Base-by-base conservation (phyloP, 805 yeast genomes). In the Schizosaccharomyces osmophilus region DNA sequence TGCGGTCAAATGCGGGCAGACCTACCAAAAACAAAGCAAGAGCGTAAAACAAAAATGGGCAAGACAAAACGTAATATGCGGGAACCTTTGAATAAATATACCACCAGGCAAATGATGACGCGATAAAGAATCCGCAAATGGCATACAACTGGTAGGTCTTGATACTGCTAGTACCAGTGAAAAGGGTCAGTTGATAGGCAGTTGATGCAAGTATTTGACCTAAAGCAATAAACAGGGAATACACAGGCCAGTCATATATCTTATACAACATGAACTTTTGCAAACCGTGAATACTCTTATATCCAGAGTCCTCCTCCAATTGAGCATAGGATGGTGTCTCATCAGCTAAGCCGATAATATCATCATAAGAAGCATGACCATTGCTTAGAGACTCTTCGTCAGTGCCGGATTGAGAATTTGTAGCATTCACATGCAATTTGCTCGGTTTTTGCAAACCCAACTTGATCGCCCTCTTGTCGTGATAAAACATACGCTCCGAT, bases 161-260 rank as follows among this genome's bases (percentile, higher is more conserved):
- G 11, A 36, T 19, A 43, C 36, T 48, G 31, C 51, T 36, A 42
- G 51, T 22, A 22, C 61, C 61, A 43, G 54, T 48, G 29, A 59
- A 48, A 19, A 59, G 31, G n/a, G 29, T 59, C 29, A 59, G 36
- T 29, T 59, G 61, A 39, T 22, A 59, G 19, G 61, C 26, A 17
- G 61, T 59, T 22, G 61, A 26, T 4, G 61, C 61, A n/a, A 59
- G 61, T 17, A 59, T 41, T 29, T 59, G 61, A n/a, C 61, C 61
- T 6, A 59, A 13, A 6, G 61, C 51, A 31, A 59, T 26, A 32
- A 59, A 59, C 1, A 59, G 41, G 26, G 61, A 39, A 48, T 59
- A 59, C 11, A 59, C 22, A 8, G 61, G 61, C 61, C 61, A 59
- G 55, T 59, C 61, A 13, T 24, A 41, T 8, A 59, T 31, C 32